Base-by-base conservation (phyloP, 2,329 filamentous ascomycete genomes). In the Pseudocercospora cruenta region DNA sequence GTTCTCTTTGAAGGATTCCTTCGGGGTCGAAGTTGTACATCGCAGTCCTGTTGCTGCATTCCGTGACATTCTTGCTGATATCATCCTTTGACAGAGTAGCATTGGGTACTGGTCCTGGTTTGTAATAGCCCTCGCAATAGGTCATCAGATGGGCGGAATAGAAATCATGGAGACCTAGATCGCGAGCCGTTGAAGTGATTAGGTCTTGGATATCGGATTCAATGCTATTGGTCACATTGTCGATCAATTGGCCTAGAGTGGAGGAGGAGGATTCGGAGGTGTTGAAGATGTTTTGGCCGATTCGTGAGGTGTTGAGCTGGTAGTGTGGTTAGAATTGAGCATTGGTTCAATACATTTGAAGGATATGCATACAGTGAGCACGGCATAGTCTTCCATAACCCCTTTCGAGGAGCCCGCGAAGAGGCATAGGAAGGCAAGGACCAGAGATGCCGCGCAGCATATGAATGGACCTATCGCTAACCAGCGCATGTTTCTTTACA, bases 71-170 rank as follows among this genome's bases (percentile, higher is more conserved):
- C 67, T 82, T 80, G 43, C 75, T 71, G 57, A 85, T 83, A 12
- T 80, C 75, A 7, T 74, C 74, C 2, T 74, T 69, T 0, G 67
- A 61, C 57, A 82, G 67, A 2, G 80, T 82, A 1, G 77, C 77
- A 70, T 84, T 84, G 14, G 81, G 70, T 5, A 80, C 67, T n/a
- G 81, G 72, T 7, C 65, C 64, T 16, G 82, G 82, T 1, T 76
- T 78, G 76, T 82, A 84, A 70, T 78, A 79, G 62, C 83, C 83
- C 66, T 78, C 81, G 78, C 88, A 90, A 78, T 85, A 86, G 75
- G 86, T 82, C 77, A 89, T 83, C 63, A 89, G 73, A 74, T 90
- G 86, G 16, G 85, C 80, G 21, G 82, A 84, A 78, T 90, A 90
- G 77, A 86, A 90, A 75, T 89, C 84, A 47, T 86, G 80, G 39